A percentile compares a stretch with the other conserved stretches of the same genome.
These are phyloP conservation scores for Fusarium piperis DNA, from an alignment of 2,329 filamentous ascomycete genomes.

Conservation along the genomic window DNA sequence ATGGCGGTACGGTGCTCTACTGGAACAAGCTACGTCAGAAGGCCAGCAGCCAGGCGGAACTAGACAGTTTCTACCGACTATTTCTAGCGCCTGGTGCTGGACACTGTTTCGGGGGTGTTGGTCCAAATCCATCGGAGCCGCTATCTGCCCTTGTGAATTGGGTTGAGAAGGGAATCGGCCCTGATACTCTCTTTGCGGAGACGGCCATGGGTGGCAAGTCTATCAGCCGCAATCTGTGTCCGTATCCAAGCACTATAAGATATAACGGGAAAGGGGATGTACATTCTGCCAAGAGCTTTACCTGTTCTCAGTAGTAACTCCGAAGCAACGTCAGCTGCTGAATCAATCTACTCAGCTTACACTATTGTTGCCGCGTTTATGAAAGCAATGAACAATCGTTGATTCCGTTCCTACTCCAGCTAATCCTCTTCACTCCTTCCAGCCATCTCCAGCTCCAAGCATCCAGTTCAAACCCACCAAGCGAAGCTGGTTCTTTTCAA, in stretches of 20 bases:
- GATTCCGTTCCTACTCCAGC: not conserved
- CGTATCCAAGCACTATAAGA: not conserved
- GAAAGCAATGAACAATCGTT: not conserved
- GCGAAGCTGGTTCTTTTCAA: slow-evolving; percentile 49
- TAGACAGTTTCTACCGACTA: not conserved
- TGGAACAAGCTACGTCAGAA: not conserved
- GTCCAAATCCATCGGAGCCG: not conserved
- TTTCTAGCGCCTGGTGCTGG: not conserved
- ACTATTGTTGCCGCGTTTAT: not conserved
- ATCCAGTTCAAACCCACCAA: slow-evolving; percentile 59
- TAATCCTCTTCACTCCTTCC: slow-evolving; percentile 41
- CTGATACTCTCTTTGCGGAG: not conserved
- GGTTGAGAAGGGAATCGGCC: not conserved
- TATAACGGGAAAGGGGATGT: not conserved
- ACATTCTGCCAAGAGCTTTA: not conserved
- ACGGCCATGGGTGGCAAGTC: not conserved
- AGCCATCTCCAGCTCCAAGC: slow-evolving; percentile 56
- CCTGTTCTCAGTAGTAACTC: not conserved
- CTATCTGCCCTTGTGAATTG: not conserved
- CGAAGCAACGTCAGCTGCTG: not conserved
- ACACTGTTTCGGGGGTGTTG: not conserved
- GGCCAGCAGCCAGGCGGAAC: not conserved
- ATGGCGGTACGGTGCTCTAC: not conserved
- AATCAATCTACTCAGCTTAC: not conserved
- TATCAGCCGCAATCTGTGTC: not conserved